Evolutionary conservation across 2,329 filamentous ascomycete genomes (phyloP).

Genomic region (Alternaria rosae): DNA sequence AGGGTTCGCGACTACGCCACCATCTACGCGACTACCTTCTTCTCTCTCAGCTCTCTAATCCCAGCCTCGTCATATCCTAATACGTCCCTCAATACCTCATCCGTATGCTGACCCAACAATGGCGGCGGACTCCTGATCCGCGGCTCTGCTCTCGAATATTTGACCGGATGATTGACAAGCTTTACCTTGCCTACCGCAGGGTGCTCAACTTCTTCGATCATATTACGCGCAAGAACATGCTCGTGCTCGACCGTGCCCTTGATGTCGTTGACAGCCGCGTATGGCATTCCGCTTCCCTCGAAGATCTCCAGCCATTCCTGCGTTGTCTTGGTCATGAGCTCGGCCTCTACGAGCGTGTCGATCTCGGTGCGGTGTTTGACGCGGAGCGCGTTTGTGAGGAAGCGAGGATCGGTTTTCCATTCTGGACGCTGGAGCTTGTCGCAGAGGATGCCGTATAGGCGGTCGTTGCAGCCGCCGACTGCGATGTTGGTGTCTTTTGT

Average conservation of each 20-base stretch:
- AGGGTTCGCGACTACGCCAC: background rate
- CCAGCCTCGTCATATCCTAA: constrained; percentile 35
- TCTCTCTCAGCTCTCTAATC: constrained; percentile 24
- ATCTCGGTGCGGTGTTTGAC: constrained; percentile 76
- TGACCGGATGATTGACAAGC: constrained; percentile 91
- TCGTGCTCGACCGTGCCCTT: constrained; percentile 82
- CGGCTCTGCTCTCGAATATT: constrained; percentile 84
- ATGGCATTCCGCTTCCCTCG: constrained; percentile 91
- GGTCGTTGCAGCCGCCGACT: constrained; percentile 69
- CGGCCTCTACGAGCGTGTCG: constrained; percentile 77
- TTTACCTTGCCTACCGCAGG: constrained; percentile 81
- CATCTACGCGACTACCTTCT: constrained; percentile 21
- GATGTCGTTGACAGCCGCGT: constrained; percentile 91
- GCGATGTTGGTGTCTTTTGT: constrained; percentile 68
- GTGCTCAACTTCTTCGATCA: constrained; percentile 90
- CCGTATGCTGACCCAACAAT: constrained; percentile 65
- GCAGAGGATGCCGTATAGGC: constrained; percentile 66
- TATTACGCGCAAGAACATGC: constrained; percentile 79
- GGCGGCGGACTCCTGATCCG: constrained; percentile 80
- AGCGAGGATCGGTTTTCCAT: constrained; percentile 65
- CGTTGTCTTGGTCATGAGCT: constrained; percentile 79
- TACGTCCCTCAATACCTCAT: constrained; percentile 42
- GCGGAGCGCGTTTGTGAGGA: constrained; percentile 65
- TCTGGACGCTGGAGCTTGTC: constrained; percentile 64
- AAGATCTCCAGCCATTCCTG: constrained; percentile 86